Conservation (phyloP, 176 grass and related monocot species). For the Secale cereale region DNA sequence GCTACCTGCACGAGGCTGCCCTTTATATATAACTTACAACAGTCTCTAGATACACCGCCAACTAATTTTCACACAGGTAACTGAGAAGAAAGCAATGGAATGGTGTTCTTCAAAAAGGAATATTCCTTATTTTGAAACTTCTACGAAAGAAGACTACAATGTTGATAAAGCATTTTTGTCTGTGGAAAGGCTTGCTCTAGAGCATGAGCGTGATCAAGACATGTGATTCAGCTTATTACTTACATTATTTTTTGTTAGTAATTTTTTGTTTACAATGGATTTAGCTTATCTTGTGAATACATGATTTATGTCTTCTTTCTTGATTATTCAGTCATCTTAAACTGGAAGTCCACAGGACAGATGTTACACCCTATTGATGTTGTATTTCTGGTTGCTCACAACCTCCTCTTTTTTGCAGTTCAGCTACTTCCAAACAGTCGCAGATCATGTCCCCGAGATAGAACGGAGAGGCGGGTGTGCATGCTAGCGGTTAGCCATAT, state of each 20-base stretch:
- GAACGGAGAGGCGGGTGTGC: slow-evolving; percentile 85
- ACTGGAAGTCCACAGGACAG: neutral
- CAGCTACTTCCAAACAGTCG: slow-evolving; percentile 79
- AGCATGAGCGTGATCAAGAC: slow-evolving; percentile 91
- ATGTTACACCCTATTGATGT: neutral
- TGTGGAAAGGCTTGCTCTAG: slow-evolving; percentile 84
- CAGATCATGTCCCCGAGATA: slow-evolving; percentile 47
- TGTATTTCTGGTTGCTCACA: neutral
- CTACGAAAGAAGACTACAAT: slow-evolving; percentile 91
- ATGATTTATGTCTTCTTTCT: neutral
- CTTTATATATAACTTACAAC: slow-evolving; percentile 14
- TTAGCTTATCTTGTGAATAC: slow-evolving; percentile 17
- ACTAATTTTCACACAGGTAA: slow-evolving; percentile 47
- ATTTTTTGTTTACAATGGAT: neutral
- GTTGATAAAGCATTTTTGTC: slow-evolving; percentile 82
- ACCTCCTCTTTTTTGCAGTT: slow-evolving; percentile 1
- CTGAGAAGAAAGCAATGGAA: slow-evolving; percentile 94
- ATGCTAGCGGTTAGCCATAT: slow-evolving; percentile 53
- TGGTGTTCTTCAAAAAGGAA: slow-evolving; percentile 91
- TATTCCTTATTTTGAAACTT: slow-evolving; percentile 98
- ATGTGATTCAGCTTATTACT: slow-evolving; percentile 64
- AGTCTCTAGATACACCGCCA: neutral
- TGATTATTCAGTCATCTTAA: neutral
- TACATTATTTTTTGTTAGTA: neutral
- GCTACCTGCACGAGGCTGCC: too few relatives aligned